Conservation (phyloP, 192 early-diverging fungal genomes). For the Coemansia sp. region DNA sequence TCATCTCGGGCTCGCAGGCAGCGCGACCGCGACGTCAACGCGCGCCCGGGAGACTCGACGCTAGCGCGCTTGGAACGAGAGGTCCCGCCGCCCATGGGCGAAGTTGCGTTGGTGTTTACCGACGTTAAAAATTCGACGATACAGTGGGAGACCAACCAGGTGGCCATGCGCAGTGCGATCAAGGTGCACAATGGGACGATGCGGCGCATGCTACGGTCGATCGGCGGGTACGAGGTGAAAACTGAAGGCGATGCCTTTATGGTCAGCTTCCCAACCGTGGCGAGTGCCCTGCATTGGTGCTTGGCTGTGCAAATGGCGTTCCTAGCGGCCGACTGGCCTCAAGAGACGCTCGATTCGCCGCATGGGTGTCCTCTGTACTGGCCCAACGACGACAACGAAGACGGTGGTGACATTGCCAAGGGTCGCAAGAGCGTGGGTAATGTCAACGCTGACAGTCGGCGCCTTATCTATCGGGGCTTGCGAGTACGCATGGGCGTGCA, state of each 20-base stretch:
- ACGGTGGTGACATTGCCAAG: constrained; percentile 2
- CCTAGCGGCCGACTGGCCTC: constrained; percentile 81
- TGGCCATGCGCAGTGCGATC: constrained; percentile 82
- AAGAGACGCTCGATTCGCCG: constrained; percentile 71
- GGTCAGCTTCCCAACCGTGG: constrained; percentile 82
- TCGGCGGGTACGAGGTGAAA: constrained; percentile 93
- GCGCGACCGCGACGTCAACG: constrained; percentile 46
- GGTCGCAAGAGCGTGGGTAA: constrained; percentile 12
- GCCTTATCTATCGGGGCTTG: constrained; percentile 77
- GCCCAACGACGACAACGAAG: constrained; percentile 40
- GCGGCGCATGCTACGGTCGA: constrained; percentile 73
- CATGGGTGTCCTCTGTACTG: constrained; percentile 75
- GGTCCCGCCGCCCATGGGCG: constrained; percentile 76
- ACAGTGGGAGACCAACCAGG: constrained; percentile 83
- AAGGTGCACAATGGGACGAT: constrained; percentile 81
- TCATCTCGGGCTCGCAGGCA: constrained; percentile 39
- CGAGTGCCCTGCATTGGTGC: constrained; percentile 82
- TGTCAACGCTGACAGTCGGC: constrained; percentile 26
- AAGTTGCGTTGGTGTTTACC: constrained; percentile 85
- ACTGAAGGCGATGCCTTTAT: constrained; percentile 95
- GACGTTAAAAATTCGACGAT: constrained; percentile 93
- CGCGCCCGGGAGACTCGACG: constrained; percentile 52
- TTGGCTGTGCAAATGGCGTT: constrained; percentile 81
- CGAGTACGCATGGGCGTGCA: constrained; percentile 94
- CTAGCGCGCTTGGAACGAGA: constrained; percentile 68